Percentiles rank a stretch among this genome's conserved stretches.
These are phyloP conservation scores for Paraphoma chrysanthemicola DNA, from an alignment of 2,329 filamentous ascomycete species.

Conservation along the genomic window DNA sequence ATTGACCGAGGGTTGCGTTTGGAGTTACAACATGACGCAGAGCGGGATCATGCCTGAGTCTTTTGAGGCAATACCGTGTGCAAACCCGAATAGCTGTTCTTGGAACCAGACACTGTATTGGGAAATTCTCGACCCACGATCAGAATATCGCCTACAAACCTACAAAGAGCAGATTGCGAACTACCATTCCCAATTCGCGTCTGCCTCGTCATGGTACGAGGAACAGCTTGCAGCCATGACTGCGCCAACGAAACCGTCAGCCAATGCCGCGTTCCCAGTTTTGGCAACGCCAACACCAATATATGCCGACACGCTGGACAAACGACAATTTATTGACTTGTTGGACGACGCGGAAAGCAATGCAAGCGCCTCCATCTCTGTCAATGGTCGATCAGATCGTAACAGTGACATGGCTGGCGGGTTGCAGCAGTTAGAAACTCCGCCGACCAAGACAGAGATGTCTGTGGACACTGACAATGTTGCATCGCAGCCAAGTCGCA, in stretches of 20 bases:
- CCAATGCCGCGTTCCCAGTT: slow-evolving; percentile 11
- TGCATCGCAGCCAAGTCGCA: slow-evolving; percentile 18
- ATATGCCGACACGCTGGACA: slow-evolving; percentile 30
- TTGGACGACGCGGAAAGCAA: slow-evolving; percentile 28
- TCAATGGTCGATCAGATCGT: slow-evolving; percentile 7
- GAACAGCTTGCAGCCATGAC: slow-evolving; percentile 36
- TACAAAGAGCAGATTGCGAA: slow-evolving; percentile 43
- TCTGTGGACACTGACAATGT: slow-evolving; percentile 15
- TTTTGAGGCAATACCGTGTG: slow-evolving; percentile 58
- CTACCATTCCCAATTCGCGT: slow-evolving; percentile 42
- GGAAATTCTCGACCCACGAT: slow-evolving; percentile 46
- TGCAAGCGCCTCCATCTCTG: slow-evolving; percentile 15
- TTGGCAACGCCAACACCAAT: slow-evolving; percentile 25
- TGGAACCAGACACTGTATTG: slow-evolving; percentile 57
- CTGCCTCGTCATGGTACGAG: slow-evolving; percentile 40
- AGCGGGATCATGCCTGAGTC: slow-evolving; percentile 69
- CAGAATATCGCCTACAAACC: slow-evolving; percentile 33
- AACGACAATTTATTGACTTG: slow-evolving; percentile 34
- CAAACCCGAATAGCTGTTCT: slow-evolving; percentile 48
- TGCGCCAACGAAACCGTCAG: slow-evolving; percentile 18
- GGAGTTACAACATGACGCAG: slow-evolving; percentile 64
- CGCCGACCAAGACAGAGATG: slow-evolving; percentile 31
- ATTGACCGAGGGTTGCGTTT: slow-evolving; percentile 69
- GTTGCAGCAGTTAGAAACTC: slow-evolving; percentile 23
- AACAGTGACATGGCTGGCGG: slow-evolving; percentile 18